phyloP scores from a whole-genome alignment of 1,139 yeast genomes.

The Protomyces inundatus region DNA sequence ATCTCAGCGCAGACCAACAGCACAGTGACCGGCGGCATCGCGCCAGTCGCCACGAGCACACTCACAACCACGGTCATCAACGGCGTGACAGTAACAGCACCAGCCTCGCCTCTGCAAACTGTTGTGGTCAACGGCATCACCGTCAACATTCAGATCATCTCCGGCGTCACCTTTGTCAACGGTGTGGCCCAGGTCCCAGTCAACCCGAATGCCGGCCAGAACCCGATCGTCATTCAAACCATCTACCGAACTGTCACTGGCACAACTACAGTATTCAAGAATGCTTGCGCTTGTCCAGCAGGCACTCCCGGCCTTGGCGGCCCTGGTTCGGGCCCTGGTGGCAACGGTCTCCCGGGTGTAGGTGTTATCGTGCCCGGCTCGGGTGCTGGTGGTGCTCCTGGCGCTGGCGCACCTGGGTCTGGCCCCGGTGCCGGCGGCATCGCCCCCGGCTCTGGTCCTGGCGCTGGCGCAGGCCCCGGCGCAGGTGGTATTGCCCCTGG shows the following conservation, averaged over 20 bases:
- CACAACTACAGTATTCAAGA: constrained; percentile 18
- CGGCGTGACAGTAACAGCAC: neutral
- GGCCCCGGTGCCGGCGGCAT: neutral
- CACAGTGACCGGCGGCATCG: neutral
- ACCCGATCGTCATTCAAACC: constrained; percentile 9
- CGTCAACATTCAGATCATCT: neutral
- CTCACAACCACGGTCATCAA: neutral
- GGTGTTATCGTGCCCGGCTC: neutral
- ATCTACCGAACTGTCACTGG: constrained; percentile 17
- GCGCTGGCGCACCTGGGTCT: no score
- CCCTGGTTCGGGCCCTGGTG: neutral
- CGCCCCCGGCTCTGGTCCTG: neutral
- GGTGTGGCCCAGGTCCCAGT: neutral
- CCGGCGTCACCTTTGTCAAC: neutral
- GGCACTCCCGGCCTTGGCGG: constrained; percentile 15
- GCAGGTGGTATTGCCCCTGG: neutral
- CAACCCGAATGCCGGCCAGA: neutral
- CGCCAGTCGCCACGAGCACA: neutral
- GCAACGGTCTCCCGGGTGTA: neutral
- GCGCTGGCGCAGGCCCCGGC: neutral
- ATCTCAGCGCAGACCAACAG: neutral
- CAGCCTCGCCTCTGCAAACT: neutral
- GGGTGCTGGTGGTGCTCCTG: neutral
- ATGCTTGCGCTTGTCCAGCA: neutral
- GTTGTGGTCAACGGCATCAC: neutral